Percentiles rank a stretch among this genome's conserved stretches.
Evolutionary conservation across 306 rosid genomes (phyloP).

Genomic region (Sphenostylis stenocarpa): DNA sequence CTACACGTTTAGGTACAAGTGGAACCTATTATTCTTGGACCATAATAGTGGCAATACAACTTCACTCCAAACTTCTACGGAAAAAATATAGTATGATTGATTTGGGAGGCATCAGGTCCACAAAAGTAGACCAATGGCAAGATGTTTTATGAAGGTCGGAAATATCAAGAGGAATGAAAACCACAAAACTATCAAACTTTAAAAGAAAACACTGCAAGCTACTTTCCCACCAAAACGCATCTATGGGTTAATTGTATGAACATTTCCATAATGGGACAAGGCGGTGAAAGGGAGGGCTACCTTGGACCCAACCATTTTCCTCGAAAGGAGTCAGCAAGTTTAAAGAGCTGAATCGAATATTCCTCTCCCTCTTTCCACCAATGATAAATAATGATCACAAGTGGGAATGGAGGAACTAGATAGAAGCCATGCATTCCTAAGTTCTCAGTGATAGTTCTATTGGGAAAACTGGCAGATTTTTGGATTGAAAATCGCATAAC

Average conservation of each 20-base stretch:
- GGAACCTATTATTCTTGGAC: constrained; percentile 12
- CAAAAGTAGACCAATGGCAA: constrained; percentile 19
- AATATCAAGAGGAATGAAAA: constrained; percentile 32
- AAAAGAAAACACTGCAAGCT: constrained; percentile 9
- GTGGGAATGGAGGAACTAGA: constrained; percentile 9
- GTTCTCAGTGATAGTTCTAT: constrained; percentile 25
- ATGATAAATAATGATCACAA: constrained; percentile 26
- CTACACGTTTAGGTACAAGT: constrained; percentile 6
- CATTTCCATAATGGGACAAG: constrained; percentile 32
- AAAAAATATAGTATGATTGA: constrained; percentile 1
- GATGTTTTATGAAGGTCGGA: background rate
- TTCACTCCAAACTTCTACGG: background rate
- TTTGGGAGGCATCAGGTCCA: constrained; percentile 26
- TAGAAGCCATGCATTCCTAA: constrained; percentile 1
- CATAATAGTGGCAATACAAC: constrained; percentile 11
- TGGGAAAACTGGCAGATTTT: no score
- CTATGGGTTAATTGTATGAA: background rate
- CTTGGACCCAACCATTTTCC: constrained; percentile 33
- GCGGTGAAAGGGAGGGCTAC: constrained; percentile 2
- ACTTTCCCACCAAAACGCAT: constrained; percentile 19
- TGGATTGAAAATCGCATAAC: constrained; percentile 18
- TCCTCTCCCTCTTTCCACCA: constrained; percentile 21
- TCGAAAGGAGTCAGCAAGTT: constrained; percentile 11
- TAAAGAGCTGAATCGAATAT: constrained; percentile 31
- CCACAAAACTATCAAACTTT: constrained; percentile 22